Base-by-base conservation (phyloP, 345 rosid species). In the Lepidium aucheri region DNA sequence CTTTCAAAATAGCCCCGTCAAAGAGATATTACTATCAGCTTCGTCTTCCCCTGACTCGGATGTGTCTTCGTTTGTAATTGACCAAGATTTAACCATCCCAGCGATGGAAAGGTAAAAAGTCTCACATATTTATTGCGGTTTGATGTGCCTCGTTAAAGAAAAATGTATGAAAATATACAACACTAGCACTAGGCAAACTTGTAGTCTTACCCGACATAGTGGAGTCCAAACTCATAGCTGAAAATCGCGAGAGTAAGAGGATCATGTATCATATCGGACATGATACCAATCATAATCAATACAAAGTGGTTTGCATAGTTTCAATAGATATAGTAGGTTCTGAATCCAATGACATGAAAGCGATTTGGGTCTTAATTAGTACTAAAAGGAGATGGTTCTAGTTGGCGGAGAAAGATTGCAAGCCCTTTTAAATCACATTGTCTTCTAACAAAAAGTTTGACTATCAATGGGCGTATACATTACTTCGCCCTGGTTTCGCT, bases 181-280 rank as follows among this genome's bases (percentile, higher is more conserved):
- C 51, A 58, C 42, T 16, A 9, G 16, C 49, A 68, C 65, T 39
- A 58, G 58, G 15, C 51, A 68, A 68, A n/a, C 33, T 36, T 39
- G 59, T 58, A 0, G 49, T 49, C 15, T 68, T 68, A 40, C 72
- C 73, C n/a, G n/a, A n/a, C n/a, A n/a, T n/a, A n/a, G n/a, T n/a
- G n/a, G n/a, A n/a, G n/a, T n/a, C n/a, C 8, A 49, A 45, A 38
- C 49, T 47, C 50, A 10, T 46, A 11, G 47, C 1, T 45, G 10
- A 7, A n/a, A n/a, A n/a, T n/a, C n/a, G n/a, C n/a, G n/a, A n/a
- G n/a, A n/a, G n/a, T n/a, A n/a, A n/a, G n/a, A n/a, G n/a, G n/a
- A n/a, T 32, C 60, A 14, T 18, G 45, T 60, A 30, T 14, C 4
- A 6, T 50, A 50, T 69, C 1, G 53, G 50, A 60, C 53, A 69